These are phyloP conservation scores for Kwoniella sp. DNA, from an alignment of 768 basidiomycete species.

Conservation along the genomic window DNA sequence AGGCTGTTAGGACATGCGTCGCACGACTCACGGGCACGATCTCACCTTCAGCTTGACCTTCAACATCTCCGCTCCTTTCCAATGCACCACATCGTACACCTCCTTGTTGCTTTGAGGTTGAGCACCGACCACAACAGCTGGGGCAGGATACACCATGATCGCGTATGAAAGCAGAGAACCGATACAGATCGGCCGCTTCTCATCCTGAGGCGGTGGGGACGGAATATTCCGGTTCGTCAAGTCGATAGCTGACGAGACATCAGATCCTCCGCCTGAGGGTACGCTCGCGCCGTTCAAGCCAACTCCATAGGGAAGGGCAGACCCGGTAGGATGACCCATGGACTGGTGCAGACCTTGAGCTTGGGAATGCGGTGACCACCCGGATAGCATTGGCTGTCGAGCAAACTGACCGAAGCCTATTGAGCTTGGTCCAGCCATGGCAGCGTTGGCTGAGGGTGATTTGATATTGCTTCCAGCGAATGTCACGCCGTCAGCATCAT, in stretches of 20 bases:
- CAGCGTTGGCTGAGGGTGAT: neutral
- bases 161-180: conserved; percentile 28
- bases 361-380: conserved; percentile 7
- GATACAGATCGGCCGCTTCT: conserved; percentile 37
- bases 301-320: neutral
- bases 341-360: neutral
- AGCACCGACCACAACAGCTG: conserved; percentile 28
- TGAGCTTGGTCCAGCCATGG: conserved; percentile 5
- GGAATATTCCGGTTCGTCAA: conserved; percentile 10
- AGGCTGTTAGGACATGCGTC: neutral
- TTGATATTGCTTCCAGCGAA: conserved; percentile 9
- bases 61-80: conserved; percentile 31
- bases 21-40: neutral
- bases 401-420: conserved; percentile 5
- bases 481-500: neutral
- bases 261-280: neutral
- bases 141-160: conserved; percentile 39
- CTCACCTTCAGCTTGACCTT: conserved; percentile 47
- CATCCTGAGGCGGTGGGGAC: conserved; percentile 13
- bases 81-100: conserved; percentile 24
- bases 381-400: neutral
- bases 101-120: conserved; percentile 19
- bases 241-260: conserved; percentile 17
- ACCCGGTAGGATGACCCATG: neutral
- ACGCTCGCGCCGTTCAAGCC: neutral